Base-by-base conservation (phyloP, 1,284 basidiomycete genomes). In the Cystobasidium pallidum region DNA sequence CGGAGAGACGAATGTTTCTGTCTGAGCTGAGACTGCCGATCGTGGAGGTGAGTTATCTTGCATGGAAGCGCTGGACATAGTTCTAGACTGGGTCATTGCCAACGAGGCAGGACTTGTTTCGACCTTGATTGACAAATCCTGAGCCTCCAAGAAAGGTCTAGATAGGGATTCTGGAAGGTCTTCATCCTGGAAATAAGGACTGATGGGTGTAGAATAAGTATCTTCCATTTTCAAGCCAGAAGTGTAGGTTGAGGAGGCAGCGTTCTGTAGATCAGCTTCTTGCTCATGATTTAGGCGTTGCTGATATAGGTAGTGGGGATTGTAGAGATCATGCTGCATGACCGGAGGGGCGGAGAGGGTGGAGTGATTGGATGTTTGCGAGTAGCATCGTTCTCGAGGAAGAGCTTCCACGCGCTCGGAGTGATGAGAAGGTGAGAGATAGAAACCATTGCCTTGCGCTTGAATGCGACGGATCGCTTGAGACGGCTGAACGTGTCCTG, bases 311-410 rank as follows among this genome's bases (percentile, higher is more conserved):
- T 32, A 36, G 21, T 59, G 67, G 30, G 55, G 67, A 24, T 61
- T 51, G 58, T 49, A 57, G 11, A 62, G 28, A 26, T 64, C 61
- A 51, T 64, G 58, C 51, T 71, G 68, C 59, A 71, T 52, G 21
- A 64, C 49, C 10, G 68, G 68, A 3, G 68, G 68, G n/a, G 68
- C 68, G 3, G 67, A 70, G n/a, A 70, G 43, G 8, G 58, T 49
- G 13, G 68, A 71, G 34, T 71, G 68, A 39, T 71, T 71, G 3
- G 68, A 71, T 1, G n/a, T 34, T 51, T 49, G 43, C 11, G 68
- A 71, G 26, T 39, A 10, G 30, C 59, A 34, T 54, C 59, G 49
- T 51, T 71, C 59, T 13, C 55, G 41, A 21, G 51, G 28, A 11
- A 55, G 55, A 17, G 43, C 15, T 15, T 28, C 49, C 11, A 34